Evolutionary conservation across 1,284 basidiomycete species (phyloP).

Genomic region (Chalciporus sp.): DNA sequence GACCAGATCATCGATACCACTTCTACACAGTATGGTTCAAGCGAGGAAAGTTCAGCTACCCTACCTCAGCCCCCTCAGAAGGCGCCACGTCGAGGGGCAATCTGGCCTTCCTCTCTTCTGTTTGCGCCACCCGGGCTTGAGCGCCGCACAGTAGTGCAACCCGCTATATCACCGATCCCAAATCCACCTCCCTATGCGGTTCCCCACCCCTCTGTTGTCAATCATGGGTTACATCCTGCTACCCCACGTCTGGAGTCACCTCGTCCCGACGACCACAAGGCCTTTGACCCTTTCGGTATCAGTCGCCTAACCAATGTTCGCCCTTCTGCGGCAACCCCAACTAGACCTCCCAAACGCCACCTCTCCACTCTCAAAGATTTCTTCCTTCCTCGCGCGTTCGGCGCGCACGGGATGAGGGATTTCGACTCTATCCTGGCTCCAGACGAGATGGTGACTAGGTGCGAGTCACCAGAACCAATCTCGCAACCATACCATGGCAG

Average conservation of each 20-base stretch:
- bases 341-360: background rate
- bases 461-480: background rate
- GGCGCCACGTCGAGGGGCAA: constrained; percentile 16
- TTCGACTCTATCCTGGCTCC: constrained; percentile 16
- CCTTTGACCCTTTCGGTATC: constrained; percentile 13
- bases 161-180: background rate
- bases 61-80: background rate
- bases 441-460: background rate
- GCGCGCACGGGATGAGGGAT: constrained; percentile 12
- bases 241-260: background rate
- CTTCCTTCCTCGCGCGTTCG: constrained; percentile 25
- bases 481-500: background rate
- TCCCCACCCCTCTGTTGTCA: background rate
- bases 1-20: background rate
- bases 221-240: background rate
- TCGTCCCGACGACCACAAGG: background rate
- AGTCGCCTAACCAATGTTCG: constrained; percentile 14
- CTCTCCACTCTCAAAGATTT: constrained; percentile 24
- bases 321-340: background rate
- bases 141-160: background rate
- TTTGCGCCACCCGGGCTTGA: constrained; percentile 14
- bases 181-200: background rate
- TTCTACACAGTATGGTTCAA: background rate
- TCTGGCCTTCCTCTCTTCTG: constrained; percentile 29
- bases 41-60: background rate